Conservation (phyloP, 345 rosid species). For the Populus tremula region DNA sequence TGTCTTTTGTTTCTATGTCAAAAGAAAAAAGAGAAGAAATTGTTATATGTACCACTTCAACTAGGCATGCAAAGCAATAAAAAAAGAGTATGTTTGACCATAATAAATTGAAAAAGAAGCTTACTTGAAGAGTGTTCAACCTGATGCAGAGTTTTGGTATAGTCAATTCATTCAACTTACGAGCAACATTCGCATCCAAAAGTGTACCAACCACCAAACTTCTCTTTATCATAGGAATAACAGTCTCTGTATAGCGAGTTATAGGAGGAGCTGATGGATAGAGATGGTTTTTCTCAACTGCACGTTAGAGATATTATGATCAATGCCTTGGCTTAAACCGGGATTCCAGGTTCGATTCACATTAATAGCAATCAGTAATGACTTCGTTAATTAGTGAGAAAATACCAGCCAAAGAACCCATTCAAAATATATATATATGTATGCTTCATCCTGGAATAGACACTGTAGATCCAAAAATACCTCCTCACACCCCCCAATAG, state of each 20-base stretch:
- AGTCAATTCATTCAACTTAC: conserved; percentile 59
- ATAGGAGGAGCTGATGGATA: conserved; percentile 86
- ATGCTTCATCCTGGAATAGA: background rate
- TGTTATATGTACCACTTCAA: background rate
- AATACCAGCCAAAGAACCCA: too few species aligned
- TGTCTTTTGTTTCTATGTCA: background rate
- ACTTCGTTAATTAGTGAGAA: too few species aligned
- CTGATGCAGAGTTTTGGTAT: conserved; percentile 79
- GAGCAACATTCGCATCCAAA: conserved; percentile 46
- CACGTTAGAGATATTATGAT: conserved; percentile 26
- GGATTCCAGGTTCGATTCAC: background rate
- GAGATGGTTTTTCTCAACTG: conserved; percentile 79
- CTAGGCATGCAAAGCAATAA: background rate
- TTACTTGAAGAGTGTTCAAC: conserved; percentile 86
- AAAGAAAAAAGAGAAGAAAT: background rate
- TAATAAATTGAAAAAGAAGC: conserved; percentile 5
- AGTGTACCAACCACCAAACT: conserved; percentile 19
- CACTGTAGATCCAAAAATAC: background rate
- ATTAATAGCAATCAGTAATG: too few species aligned
- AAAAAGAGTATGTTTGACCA: background rate
- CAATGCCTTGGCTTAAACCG: background rate
- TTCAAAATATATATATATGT: background rate
- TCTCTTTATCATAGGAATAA: conserved; percentile 14
- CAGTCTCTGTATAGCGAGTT: conserved; percentile 52
- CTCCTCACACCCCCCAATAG: background rate